These are phyloP conservation scores for Aspergillus nidulans DNA, from an alignment of 495 filamentous ascomycete genomes.

Conservation along the genomic window DNA sequence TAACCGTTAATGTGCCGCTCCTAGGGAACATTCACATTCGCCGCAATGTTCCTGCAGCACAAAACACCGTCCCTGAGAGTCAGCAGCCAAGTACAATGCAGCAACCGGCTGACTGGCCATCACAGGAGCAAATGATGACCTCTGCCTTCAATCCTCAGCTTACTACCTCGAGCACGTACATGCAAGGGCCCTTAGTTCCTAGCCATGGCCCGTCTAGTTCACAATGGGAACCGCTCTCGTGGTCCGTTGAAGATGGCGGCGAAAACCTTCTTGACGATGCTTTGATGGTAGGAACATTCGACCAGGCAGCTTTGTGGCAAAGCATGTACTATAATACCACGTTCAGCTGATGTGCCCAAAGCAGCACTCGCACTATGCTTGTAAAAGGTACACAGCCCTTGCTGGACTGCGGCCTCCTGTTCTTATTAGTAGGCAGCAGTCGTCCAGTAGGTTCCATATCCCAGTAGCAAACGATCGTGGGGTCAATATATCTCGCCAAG, in stretches of 20 bases:
- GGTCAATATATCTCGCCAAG: not conserved
- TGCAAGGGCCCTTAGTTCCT: not conserved
- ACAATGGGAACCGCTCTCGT: constrained; percentile 10
- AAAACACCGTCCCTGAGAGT: not conserved
- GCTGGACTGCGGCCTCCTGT: not conserved
- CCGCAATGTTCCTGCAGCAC: constrained; percentile 11
- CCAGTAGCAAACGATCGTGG: not conserved
- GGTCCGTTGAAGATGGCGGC: constrained; percentile 10
- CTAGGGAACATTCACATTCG: constrained; percentile 23
- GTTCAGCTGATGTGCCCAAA: not conserved
- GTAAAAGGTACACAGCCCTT: not conserved
- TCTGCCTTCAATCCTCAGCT: not conserved
- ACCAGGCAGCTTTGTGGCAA: constrained; percentile 1
- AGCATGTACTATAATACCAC: not conserved
- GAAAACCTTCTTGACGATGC: constrained; percentile 7
- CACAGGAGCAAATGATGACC: not conserved
- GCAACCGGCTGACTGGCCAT: not conserved
- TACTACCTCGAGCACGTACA: not conserved
- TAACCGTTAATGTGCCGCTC: constrained; percentile 22
- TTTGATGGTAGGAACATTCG: not conserved
- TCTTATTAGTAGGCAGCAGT: too few relatives aligned
- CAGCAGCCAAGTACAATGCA: not conserved
- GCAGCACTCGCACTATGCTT: not conserved
- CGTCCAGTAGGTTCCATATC: too few relatives aligned
- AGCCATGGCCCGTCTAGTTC: not conserved